Conservation (phyloP, 495 filamentous ascomycete genomes). For the Trichoderma reesei region DNA sequence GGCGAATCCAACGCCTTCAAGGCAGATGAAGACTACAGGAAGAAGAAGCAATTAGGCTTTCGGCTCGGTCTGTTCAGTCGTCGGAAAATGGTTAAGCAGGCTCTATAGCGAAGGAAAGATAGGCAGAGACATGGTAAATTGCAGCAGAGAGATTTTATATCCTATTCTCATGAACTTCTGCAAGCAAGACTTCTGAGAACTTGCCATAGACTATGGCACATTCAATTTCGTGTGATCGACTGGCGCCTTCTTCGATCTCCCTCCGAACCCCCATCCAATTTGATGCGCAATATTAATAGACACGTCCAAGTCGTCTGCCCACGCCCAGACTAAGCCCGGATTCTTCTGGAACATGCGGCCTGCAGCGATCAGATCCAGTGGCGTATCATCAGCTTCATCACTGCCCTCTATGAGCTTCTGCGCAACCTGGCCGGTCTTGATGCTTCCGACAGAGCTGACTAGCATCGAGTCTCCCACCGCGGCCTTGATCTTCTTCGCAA, state of each 20-base stretch:
- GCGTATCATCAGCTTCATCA: slow-evolving; percentile 21
- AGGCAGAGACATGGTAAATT: no score
- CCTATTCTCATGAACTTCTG: no score
- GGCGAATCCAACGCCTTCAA: no score
- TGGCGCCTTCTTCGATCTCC: slow-evolving; percentile 7
- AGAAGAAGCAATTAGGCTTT: no score
- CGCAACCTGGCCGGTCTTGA: slow-evolving; percentile 47
- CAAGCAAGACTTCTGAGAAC: no score
- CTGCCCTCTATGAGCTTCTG: slow-evolving; percentile 41
- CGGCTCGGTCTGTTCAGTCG: no score
- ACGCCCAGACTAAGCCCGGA: slow-evolving; percentile 54
- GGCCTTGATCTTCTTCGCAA: slow-evolving; percentile 45
- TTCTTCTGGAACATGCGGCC: slow-evolving; percentile 63
- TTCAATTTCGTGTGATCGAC: no score
- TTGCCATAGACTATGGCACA: no score
- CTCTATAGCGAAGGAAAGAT: no score
- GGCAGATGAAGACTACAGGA: no score
- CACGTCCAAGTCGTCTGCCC: slow-evolving; percentile 53
- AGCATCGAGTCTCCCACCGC: slow-evolving; percentile 46
- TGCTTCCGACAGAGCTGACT: slow-evolving; percentile 53
- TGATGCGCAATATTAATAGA: slow-evolving; percentile 53
- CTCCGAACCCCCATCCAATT: slow-evolving; percentile 48
- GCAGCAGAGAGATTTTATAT: no score
- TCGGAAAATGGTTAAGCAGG: no score
- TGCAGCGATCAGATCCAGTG: slow-evolving; percentile 48